Percentiles rank a stretch among this genome's conserved stretches.
These are phyloP conservation scores for Epichloe scottii DNA, from an alignment of 2,329 filamentous ascomycete species.

Conservation along the genomic window DNA sequence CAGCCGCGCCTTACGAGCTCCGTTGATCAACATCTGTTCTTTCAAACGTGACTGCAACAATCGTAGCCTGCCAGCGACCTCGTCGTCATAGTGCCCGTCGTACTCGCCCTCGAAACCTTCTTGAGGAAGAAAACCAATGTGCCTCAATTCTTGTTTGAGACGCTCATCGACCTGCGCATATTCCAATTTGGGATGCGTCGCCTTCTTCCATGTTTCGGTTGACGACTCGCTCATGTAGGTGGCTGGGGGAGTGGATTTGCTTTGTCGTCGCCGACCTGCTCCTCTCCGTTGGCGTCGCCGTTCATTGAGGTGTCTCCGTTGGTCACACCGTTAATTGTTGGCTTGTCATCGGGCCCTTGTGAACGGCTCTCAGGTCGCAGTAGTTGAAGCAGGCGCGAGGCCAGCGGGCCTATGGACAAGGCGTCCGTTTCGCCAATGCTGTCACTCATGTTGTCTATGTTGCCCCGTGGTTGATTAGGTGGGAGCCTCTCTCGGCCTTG, in stretches of 20 bases:
- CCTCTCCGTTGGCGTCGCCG: conserved; percentile 30
- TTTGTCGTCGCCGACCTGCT: conserved; percentile 24
- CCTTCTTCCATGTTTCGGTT: conserved; percentile 67
- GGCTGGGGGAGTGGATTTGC: conserved; percentile 43
- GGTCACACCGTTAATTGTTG: conserved; percentile 37
- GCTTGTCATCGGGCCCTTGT: conserved; percentile 42
- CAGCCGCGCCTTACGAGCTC: conserved; percentile 76
- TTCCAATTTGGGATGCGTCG: conserved; percentile 63
- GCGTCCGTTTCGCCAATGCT: conserved; percentile 79
- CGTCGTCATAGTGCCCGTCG: conserved; percentile 83
- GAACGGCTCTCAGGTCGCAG: conserved; percentile 63
- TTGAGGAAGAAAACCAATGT: conserved; percentile 73
- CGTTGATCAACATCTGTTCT: conserved; percentile 76
- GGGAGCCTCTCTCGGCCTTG: conserved; percentile 53
- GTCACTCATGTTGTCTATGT: conserved; percentile 77
- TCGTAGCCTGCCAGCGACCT: conserved; percentile 80
- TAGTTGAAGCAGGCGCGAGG: conserved; percentile 66
- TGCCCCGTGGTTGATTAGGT: conserved; percentile 72
- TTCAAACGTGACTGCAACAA: conserved; percentile 73
- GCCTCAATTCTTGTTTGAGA: conserved; percentile 77
- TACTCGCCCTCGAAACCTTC: conserved; percentile 61
- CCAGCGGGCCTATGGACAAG: conserved; percentile 75
- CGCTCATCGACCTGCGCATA: conserved; percentile 82
- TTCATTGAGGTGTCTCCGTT: conserved; percentile 44
- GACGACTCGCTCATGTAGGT: conserved; percentile 69